phyloP scores from a whole-genome alignment of 257 asterid genomes.

The Asclepias syriaca region DNA sequence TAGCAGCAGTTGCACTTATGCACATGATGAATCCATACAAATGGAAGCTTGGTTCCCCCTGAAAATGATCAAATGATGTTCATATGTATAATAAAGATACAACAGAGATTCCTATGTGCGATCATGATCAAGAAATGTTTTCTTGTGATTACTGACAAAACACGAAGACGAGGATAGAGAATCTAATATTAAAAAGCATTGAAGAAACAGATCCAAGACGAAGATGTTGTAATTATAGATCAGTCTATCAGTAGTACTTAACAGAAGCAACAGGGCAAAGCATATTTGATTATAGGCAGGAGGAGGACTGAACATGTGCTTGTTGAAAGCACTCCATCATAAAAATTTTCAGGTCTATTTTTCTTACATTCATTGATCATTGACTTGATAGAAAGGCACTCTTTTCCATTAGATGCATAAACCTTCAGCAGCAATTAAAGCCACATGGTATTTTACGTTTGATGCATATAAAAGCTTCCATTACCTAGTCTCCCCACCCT shows the following conservation, averaged over 20 bases:
- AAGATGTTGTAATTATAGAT: background rate
- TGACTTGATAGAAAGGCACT: background rate
- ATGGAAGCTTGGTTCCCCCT: slow-evolving; percentile 97
- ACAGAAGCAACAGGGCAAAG: background rate
- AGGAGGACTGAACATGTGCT: background rate
- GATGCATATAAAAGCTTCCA: background rate
- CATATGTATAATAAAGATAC: background rate
- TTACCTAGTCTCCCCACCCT: background rate
- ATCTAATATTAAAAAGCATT: background rate
- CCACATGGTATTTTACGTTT: background rate
- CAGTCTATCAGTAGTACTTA: too few species aligned
- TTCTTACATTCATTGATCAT: background rate
- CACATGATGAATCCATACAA: slow-evolving; percentile 90
- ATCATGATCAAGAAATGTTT: background rate
- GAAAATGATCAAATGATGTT: slow-evolving; percentile 7
- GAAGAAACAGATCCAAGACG: background rate
- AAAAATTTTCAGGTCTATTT: background rate
- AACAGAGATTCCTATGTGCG: background rate
- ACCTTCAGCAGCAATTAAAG: background rate
- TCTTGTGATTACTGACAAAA: too few species aligned
- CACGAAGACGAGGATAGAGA: too few species aligned
- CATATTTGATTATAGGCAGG: background rate
- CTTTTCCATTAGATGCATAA: background rate
- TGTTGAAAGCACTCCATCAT: too few species aligned
- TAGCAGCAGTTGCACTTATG: slow-evolving; percentile 89